Evolutionary conservation across 345 rosid genomes (phyloP), one percentile per base, ranked within the genome.

Genomic region (Litchi chinensis): DNA sequence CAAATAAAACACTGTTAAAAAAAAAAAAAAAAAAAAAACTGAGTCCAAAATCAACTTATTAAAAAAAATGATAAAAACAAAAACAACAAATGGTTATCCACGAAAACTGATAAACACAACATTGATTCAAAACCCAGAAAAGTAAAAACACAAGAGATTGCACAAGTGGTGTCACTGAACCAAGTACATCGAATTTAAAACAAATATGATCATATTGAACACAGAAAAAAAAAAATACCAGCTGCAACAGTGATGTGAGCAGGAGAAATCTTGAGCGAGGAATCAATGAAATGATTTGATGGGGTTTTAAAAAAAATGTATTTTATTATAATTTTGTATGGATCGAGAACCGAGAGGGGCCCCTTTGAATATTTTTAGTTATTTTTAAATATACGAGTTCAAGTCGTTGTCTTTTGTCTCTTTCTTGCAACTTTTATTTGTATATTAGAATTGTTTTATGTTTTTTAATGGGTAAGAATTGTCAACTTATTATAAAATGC

Each of bases 91-190:
- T 59, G 24, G 24, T 13, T 60, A 8, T 0, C 24, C 28, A 60
- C 11, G 0, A 60, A 21, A 60, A 60, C 10, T 21, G 28, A 60
- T 22, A 60, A 59, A 60, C 16, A n/a, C 65, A 60, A 60, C 65
- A 60, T 19, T n/a, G 65, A 60, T 21, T 60, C 65, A n/a, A 60
- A 60, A 19, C 65, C 65, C 65, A 60, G 65, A 60, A 60, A 12
- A 22, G 65, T 21, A 10, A n/a, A 21, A 60, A 60, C 1, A 21
- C 65, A 21, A 8, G 19, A 7, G 65, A 60, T 6, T 60, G 28
- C 26, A 60, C 65, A 21, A 60, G 28, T 60, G 65, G 65, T 21
- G 10, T 60, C 65, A 21, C 11, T 60, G 65, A 60, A 60, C 10
- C 26, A 0, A 60, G 11, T 8, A 8, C 10, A 46, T 19, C 2